A percentile compares a stretch with the other conserved stretches of the same genome.
Evolutionary conservation across 495 filamentous ascomycete genomes (phyloP).

Genomic region (Cladorrhinum samala): DNA sequence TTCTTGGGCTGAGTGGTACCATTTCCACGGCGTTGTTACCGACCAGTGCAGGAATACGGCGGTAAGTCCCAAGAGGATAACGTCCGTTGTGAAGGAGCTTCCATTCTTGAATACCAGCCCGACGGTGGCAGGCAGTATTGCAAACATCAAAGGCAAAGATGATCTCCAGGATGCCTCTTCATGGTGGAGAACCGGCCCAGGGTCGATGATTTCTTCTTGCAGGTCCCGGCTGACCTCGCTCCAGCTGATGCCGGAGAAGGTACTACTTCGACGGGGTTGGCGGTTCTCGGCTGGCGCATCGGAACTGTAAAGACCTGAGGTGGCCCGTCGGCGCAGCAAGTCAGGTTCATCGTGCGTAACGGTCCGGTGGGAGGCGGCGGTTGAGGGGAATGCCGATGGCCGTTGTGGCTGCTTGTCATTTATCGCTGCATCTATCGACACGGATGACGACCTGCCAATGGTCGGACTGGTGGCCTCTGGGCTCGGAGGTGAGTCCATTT

Average conservation of each 20-base stretch:
- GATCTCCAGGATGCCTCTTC: slow-evolving; percentile 50
- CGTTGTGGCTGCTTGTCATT: not conserved
- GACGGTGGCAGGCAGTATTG: slow-evolving; percentile 75
- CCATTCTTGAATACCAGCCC: slow-evolving; percentile 84
- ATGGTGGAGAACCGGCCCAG: slow-evolving; percentile 36
- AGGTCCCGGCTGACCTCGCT: slow-evolving; percentile 61
- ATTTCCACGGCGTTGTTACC: slow-evolving; percentile 85
- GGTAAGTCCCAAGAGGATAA: slow-evolving; percentile 69
- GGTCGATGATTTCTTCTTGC: slow-evolving; percentile 65
- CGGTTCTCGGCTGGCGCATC: slow-evolving; percentile 21
- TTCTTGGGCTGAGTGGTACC: slow-evolving; percentile 79
- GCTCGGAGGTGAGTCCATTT: slow-evolving; percentile 1
- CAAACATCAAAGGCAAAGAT: slow-evolving; percentile 71
- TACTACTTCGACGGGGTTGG: slow-evolving; percentile 60
- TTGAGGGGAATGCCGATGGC: not conserved
- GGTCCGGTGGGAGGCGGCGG: slow-evolving; percentile 16
- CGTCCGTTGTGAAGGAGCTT: slow-evolving; percentile 72
- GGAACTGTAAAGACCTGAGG: slow-evolving; percentile 17
- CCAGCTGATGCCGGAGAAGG: slow-evolving; percentile 63
- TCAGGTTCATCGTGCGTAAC: slow-evolving; percentile 27
- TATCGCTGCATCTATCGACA: not conserved
- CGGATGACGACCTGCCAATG: not conserved
- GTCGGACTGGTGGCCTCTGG: not conserved
- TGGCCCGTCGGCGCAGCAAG: slow-evolving; percentile 1
- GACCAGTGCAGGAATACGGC: slow-evolving; percentile 93